These are phyloP conservation scores for Coemansia furcata DNA, from an alignment of 192 early-diverging fungal species.

Conservation along the genomic window DNA sequence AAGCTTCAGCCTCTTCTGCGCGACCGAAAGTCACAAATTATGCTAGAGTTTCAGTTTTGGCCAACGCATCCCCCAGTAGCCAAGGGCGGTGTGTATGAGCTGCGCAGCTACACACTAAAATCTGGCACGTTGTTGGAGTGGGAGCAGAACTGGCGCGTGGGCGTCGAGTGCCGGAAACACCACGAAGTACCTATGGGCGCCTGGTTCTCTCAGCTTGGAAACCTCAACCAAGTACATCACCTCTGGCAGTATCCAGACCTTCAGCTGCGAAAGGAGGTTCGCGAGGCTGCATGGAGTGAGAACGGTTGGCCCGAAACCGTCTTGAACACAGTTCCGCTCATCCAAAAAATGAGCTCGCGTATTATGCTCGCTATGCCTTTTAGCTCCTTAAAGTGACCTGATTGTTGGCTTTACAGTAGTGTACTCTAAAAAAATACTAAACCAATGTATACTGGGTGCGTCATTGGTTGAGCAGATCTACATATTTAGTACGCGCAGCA, in stretches of 20 bases:
- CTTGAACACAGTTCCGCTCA: conserved; percentile 81
- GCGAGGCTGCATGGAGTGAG: conserved; percentile 90
- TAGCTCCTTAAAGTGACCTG: conserved; percentile 67
- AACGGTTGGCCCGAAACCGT: conserved; percentile 94
- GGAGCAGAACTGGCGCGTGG: conserved; percentile 87
- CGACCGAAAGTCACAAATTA: conserved; percentile 76
- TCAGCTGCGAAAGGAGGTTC: conserved; percentile 81
- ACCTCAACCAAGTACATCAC: conserved; percentile 87
- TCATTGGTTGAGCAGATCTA: conserved; percentile 51
- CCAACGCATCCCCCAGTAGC: conserved; percentile 70
- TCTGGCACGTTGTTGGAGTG: conserved; percentile 89
- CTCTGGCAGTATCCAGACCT: conserved; percentile 90
- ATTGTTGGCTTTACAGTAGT: neutral
- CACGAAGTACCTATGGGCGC: conserved; percentile 92
- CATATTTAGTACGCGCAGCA: conserved; percentile 52
- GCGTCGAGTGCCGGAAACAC: conserved; percentile 82
- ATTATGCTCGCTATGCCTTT: conserved; percentile 76
- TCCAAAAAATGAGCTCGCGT: conserved; percentile 76
- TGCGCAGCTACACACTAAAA: conserved; percentile 84
- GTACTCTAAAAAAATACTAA: neutral
- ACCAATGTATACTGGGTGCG: neutral
- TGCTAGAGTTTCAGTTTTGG: conserved; percentile 95
- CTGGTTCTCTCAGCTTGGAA: conserved; percentile 92
- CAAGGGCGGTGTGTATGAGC: conserved; percentile 84
- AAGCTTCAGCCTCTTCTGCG: conserved; percentile 68